phyloP scores from a whole-genome alignment of 129 eudicot genomes.

The Solidago caesia region DNA sequence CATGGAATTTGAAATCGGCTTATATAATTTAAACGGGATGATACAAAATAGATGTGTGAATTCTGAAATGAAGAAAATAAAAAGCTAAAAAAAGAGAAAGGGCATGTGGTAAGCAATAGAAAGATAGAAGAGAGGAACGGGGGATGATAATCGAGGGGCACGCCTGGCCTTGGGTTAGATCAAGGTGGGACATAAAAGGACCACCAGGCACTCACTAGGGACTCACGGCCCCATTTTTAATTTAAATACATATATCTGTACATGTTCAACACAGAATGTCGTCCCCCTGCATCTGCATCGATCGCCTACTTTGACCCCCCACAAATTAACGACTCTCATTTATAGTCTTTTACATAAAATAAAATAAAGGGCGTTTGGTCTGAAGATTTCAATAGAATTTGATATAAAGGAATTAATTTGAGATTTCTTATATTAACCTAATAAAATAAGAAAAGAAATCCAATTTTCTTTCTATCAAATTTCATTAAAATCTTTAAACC shows the following conservation, averaged over 20 bases:
- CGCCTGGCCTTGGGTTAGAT: conserved; percentile 65
- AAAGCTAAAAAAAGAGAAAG: conserved; percentile 7
- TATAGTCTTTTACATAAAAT: neutral
- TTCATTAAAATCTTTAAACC: too few relatives aligned
- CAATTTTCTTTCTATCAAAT: too few relatives aligned
- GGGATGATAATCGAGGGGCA: conserved; percentile 66
- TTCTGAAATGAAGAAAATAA: neutral
- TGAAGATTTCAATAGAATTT: too few relatives aligned
- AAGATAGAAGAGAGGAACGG: neutral
- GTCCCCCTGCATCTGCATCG: conserved; percentile 7
- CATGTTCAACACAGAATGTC: conserved; percentile 50
- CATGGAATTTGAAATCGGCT: too few relatives aligned
- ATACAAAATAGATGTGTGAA: too few relatives aligned
- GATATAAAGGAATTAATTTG: too few relatives aligned
- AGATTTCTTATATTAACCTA: too few relatives aligned
- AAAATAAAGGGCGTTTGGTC: too few relatives aligned
- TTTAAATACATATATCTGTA: neutral
- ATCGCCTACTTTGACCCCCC: conserved; percentile 4
- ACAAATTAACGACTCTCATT: neutral
- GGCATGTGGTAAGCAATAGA: conserved; percentile 65
- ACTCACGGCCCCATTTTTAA: conserved; percentile 35
- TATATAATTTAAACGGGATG: too few relatives aligned
- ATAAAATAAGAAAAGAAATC: too few relatives aligned
- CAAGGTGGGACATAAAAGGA: conserved; percentile 61
- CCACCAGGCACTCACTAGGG: conserved; percentile 44